Percentiles rank a stretch among this genome's conserved stretches.
These are phyloP conservation scores for Pleurotus salmoneostramineus DNA, from an alignment of 768 basidiomycete species.

Conservation along the genomic window DNA sequence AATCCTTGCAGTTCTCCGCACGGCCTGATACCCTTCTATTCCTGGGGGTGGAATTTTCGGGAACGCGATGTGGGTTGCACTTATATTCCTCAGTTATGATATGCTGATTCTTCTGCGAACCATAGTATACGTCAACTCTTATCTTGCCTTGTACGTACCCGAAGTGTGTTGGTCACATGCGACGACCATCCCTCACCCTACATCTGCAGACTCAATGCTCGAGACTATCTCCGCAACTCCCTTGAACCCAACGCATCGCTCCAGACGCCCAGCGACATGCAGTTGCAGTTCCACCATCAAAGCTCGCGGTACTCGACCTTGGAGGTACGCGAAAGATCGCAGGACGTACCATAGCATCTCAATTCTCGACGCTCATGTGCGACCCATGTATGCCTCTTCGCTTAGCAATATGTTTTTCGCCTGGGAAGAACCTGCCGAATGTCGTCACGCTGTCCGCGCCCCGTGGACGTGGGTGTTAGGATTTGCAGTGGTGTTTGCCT, in stretches of 20 bases:
- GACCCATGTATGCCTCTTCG: no score
- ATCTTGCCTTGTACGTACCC: slow-evolving; percentile 2
- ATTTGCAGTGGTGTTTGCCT: neutral
- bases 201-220: slow-evolving; percentile 7
- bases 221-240: neutral
- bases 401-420: neutral
- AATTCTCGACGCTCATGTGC: neutral
- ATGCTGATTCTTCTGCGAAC: neutral
- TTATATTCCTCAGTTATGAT: neutral
- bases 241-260: slow-evolving; percentile 1
- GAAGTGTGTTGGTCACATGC: neutral
- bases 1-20: neutral
- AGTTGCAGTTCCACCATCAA: neutral
- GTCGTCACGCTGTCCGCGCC: neutral
- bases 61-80: slow-evolving; percentile 3
- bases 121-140: slow-evolving; percentile 7
- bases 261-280: neutral
- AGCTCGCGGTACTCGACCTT: neutral
- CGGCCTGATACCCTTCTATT: slow-evolving; percentile 8
- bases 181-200: neutral
- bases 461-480: neutral
- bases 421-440: neutral
- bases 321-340: neutral
- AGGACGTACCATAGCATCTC: neutral
- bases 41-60: slow-evolving; percentile 7